Conservation (phyloP, 176 grass and related monocot genomes). For the Eleusine coracana region DNA sequence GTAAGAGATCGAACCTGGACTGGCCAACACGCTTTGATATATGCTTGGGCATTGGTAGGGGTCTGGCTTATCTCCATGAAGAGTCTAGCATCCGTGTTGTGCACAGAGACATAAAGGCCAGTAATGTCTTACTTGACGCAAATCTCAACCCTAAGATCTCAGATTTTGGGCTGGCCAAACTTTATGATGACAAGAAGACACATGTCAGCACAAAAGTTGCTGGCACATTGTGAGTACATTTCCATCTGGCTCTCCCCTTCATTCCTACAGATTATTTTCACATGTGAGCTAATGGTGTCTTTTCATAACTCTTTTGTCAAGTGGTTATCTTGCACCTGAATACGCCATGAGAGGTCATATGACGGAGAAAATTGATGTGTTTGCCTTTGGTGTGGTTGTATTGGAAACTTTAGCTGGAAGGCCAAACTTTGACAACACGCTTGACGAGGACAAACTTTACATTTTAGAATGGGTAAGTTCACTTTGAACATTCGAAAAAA, state of each 20-base stretch:
- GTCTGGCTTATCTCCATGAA: conserved; percentile 78
- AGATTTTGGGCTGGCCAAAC: conserved; percentile 85
- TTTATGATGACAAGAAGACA: conserved; percentile 82
- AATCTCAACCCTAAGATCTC: conserved; percentile 87
- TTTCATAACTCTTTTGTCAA: conserved; percentile 16
- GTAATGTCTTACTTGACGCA: conserved; percentile 74
- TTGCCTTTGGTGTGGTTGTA: conserved; percentile 68
- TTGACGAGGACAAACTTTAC: conserved; percentile 56
- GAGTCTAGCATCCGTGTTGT: conserved; percentile 81
- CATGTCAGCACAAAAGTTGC: conserved; percentile 90
- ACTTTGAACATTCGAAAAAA: neutral
- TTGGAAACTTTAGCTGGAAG: conserved; percentile 74
- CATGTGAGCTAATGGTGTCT: neutral
- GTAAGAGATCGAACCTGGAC: conserved; percentile 45
- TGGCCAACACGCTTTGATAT: conserved; percentile 83
- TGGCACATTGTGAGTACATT: conserved; percentile 80
- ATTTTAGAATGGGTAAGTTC: conserved; percentile 83
- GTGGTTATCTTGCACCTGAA: conserved; percentile 88
- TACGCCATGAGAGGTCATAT: conserved; percentile 95
- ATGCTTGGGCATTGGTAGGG: conserved; percentile 72
- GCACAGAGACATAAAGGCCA: conserved; percentile 89
- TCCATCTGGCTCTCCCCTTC: neutral
- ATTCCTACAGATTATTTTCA: neutral
- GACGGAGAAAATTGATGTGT: conserved; percentile 85
- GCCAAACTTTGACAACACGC: conserved; percentile 50